Conservation (phyloP, 768 basidiomycete genomes). For the Pleurotus cornucopiae region DNA sequence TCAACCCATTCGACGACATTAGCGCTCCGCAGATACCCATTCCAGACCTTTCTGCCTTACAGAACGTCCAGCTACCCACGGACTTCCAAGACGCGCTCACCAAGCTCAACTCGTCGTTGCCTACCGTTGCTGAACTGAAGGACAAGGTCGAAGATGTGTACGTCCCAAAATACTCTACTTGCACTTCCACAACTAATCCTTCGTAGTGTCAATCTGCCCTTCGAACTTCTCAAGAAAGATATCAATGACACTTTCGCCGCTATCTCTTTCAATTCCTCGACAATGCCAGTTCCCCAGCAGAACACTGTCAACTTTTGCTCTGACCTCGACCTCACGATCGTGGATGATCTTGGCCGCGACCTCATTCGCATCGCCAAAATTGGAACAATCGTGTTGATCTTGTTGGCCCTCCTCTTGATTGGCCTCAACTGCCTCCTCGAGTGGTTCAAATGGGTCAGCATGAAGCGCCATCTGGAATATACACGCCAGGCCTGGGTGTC, state of each 20-base stretch:
- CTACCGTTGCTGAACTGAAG: conserved; percentile 74
- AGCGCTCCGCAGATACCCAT: conserved; percentile 67
- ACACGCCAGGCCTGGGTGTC: conserved; percentile 76
- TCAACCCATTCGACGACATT: conserved; percentile 71
- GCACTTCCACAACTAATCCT: not conserved
- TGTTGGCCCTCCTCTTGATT: conserved; percentile 69
- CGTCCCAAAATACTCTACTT: conserved; percentile 21
- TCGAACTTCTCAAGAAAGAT: conserved; percentile 81
- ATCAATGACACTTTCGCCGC: conserved; percentile 82
- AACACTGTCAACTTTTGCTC: conserved; percentile 72
- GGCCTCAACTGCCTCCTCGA: conserved; percentile 72
- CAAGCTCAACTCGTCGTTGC: conserved; percentile 78
- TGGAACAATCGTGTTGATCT: conserved; percentile 68
- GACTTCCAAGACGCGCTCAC: conserved; percentile 70
- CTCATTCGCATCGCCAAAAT: conserved; percentile 80
- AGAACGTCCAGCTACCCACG: conserved; percentile 77
- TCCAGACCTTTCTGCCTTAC: conserved; percentile 68
- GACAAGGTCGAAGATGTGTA: conserved; percentile 63
- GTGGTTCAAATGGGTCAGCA: conserved; percentile 84
- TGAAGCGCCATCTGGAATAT: conserved; percentile 59
- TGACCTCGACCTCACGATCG: conserved; percentile 73
- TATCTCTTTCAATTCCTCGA: conserved; percentile 66
- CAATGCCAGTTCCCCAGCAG: conserved; percentile 73
- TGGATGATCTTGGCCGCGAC: conserved; percentile 81
- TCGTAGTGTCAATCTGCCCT: conserved; percentile 74